Evolutionary conservation across 805 yeast genomes (phyloP).

Genomic region (Phaffomyces opuntiae): DNA sequence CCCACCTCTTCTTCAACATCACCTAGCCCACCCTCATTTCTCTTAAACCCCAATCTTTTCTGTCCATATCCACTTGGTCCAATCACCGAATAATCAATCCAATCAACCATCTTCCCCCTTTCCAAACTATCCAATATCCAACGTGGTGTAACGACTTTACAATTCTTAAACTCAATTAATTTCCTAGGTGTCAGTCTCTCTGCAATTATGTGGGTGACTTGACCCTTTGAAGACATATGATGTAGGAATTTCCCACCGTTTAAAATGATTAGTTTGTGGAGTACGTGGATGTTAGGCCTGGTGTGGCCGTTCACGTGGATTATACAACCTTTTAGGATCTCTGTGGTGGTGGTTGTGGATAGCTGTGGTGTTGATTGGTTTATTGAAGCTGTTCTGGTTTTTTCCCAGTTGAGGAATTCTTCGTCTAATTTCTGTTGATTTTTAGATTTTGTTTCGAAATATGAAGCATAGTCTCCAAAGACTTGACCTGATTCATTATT

Average conservation of each 20-base stretch:
- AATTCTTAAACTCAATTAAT: constrained; percentile 52
- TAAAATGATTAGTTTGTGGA: constrained; percentile 62
- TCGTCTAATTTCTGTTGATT: constrained; percentile 58
- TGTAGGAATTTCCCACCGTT: constrained; percentile 79
- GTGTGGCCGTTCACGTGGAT: constrained; percentile 90
- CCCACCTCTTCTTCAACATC: not conserved
- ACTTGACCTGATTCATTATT: not conserved
- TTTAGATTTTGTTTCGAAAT: constrained; percentile 50
- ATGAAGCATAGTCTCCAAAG: constrained; percentile 64
- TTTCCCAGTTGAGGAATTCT: constrained; percentile 43
- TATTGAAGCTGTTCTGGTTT: constrained; percentile 23
- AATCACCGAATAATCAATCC: constrained; percentile 61
- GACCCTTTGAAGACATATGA: constrained; percentile 60
- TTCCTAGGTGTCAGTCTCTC: constrained; percentile 74
- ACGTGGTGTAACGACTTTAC: constrained; percentile 70
- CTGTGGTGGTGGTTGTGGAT: constrained; percentile 2
- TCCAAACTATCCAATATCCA: constrained; percentile 73
- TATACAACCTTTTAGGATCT: constrained; percentile 53
- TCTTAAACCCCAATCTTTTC: constrained; percentile 8
- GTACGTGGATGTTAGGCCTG: constrained; percentile 62
- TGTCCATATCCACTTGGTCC: constrained; percentile 49
- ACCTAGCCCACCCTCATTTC: constrained; percentile 1
- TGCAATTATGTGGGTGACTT: constrained; percentile 82
- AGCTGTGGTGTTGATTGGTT: not conserved
- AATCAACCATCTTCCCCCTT: constrained; percentile 42